A percentile compares a stretch with the other conserved stretches of the same genome.
These are phyloP conservation scores for Clonostachys byssicola DNA, from an alignment of 2,329 filamentous ascomycete species.

Conservation along the genomic window DNA sequence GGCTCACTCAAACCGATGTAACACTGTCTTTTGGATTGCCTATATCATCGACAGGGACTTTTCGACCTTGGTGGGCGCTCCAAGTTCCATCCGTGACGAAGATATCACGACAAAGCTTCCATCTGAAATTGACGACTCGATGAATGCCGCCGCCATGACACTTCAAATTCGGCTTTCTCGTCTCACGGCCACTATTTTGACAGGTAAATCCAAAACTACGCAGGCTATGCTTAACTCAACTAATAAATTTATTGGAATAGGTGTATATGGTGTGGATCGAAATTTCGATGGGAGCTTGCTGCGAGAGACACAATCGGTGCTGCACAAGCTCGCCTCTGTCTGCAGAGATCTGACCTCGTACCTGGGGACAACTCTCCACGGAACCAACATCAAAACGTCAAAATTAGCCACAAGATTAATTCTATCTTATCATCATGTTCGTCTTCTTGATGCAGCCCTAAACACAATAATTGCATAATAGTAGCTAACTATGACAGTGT, in stretches of 20 bases:
- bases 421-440: slow-evolving; percentile 15
- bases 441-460: neutral
- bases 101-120: slow-evolving; percentile 20
- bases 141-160: slow-evolving; percentile 13
- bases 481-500: slow-evolving; percentile 6
- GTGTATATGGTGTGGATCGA: slow-evolving; percentile 14
- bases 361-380: slow-evolving; percentile 16
- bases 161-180: slow-evolving; percentile 17
- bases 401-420: slow-evolving; percentile 15
- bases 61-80: slow-evolving; percentile 16
- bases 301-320: slow-evolving; percentile 17
- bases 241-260: neutral
- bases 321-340: slow-evolving; percentile 14
- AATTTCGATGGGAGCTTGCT: slow-evolving; percentile 18
- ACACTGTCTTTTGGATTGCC: slow-evolving; percentile 20
- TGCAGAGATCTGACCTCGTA: slow-evolving; percentile 15
- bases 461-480: too few relatives aligned
- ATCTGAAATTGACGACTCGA: slow-evolving; percentile 15
- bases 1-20: slow-evolving; percentile 16
- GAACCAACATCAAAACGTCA: slow-evolving; percentile 19
- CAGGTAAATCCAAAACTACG: neutral
- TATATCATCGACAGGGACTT: slow-evolving; percentile 21
- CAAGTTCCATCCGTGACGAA: slow-evolving; percentile 17
- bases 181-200: slow-evolving; percentile 10
- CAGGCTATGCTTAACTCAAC: too few relatives aligned